Base-by-base conservation (phyloP, 2,329 filamentous ascomycete species). In the Alternaria sp. region DNA sequence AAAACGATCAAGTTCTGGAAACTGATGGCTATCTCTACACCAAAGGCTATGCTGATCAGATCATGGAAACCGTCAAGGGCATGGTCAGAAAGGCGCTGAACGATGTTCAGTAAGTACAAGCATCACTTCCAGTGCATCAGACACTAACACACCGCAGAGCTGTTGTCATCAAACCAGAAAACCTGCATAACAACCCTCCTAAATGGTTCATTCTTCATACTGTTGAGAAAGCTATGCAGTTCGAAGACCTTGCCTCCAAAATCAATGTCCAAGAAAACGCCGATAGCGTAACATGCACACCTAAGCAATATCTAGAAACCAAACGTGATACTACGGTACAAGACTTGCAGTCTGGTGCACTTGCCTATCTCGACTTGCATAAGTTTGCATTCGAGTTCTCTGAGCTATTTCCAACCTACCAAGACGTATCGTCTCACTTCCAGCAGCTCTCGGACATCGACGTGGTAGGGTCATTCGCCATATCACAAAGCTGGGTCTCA, bases 401-500 rank as follows among this genome's bases (percentile, higher is more conserved):
- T 12, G 66, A 68, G 3, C 45, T 73, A 3, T 72, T 73, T 28
- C 12, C 60, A 3, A 59, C 63, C 4, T 34, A 62, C 7, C 46
- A 66, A 44, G 71, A 71, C 9, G 64, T 63, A 2, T n/a, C 62
- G 22, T 51, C 59, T 12, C 49, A 66, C 28, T 36, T 77, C 10
- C 49, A 43, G 8, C 38, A 48, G 7, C 34, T 62, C 4, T 22
- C 63, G 18, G 67, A 52, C 14, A 52, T 73, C 16, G 52, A 62
- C 7, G 9, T 71, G 10, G 45, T 66, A 16, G 63, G 57, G 12
- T n/a, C 49, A 8, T 70, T 65, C 54, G 74, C 71, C 5, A 59
- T 77, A 1, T 77, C 75, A 9, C 55, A 66, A 14, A 45, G 48
- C 8, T 75, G 73, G 71, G 50, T 73, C 18, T 57, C 64, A 4